Base-by-base conservation (phyloP, 768 basidiomycete genomes). In the Gymnopilus dilepis region DNA sequence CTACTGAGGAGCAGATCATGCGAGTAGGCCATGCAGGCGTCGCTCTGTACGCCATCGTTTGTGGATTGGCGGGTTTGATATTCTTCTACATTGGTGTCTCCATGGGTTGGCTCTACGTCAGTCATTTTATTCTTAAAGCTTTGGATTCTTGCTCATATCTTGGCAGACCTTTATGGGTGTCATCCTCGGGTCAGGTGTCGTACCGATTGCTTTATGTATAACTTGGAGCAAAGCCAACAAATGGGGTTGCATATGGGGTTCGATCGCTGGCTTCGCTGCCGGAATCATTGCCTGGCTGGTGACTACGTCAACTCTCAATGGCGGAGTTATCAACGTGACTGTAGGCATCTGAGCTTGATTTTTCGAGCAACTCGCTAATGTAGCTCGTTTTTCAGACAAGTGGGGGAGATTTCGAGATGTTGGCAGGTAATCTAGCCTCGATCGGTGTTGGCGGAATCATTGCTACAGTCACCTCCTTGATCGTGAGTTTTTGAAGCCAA, bases 21-120 rank as follows among this genome's bases (percentile, higher is more conserved):
- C 78, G 78, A 2, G 80, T 92, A 63, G 90, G 88, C 24, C 93
- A 94, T 67, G 72, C 74, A 4, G 88, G 86, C 78, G 88, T 94
- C 31, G 84, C 78, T 0, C 72, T 84, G 26, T 93, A 90, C 68
- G 91, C 90, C 0, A 66, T 94, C 40, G 80, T 91, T 34, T 94
- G 94, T 84, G 94, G 87, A 21, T 67, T 94, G n/a, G 88, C 90
- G 0, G 94, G 94, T 0, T 73, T 91, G 30, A 89, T 94, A 54
- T 97, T 97, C 80, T 93, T 80, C 76, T 95, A 91, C 72, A 94
- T 95, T 64, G 94, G 94, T 6, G 88, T 96, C 26, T 92, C 90
- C 24, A 90, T 96, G 90, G 94, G 94, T 21, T 96, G 94, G 92
- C 87, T 96, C 58, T 95, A 95, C 66, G 90, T 92, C 65, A 52